phyloP scores from a whole-genome alignment of 2,329 filamentous ascomycete genomes.

The Claviceps maximensis region DNA sequence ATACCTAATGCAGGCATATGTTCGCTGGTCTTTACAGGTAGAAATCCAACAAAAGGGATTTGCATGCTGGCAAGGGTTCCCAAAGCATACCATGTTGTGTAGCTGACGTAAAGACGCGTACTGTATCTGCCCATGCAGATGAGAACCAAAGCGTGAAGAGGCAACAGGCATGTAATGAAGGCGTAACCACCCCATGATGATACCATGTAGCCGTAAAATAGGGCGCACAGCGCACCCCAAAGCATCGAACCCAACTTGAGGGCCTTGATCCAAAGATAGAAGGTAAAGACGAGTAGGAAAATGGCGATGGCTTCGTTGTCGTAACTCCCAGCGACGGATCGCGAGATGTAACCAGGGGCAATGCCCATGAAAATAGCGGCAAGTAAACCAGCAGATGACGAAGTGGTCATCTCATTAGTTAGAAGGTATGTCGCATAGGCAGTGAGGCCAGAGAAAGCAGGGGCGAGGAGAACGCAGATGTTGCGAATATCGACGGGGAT shows the following conservation, averaged over 20 bases:
- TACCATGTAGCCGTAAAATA: constrained; percentile 99
- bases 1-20: constrained; percentile 91
- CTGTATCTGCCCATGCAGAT: constrained; percentile 97
- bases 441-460: constrained; percentile 86
- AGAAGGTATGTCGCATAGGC: constrained; percentile 88
- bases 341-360: constrained; percentile 90
- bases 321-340: constrained; percentile 95
- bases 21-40: constrained; percentile 92
- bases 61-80: constrained; percentile 98
- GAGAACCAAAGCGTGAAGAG: constrained; percentile 84
- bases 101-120: constrained; percentile 85
- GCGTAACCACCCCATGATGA: constrained; percentile 99
- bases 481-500: constrained; percentile 97
- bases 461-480: constrained; percentile 92
- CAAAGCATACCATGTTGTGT: constrained; percentile 95
- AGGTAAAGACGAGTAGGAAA: constrained; percentile 95
- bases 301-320: constrained; percentile 99
- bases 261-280: constrained; percentile 98
- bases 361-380: constrained; percentile 97
- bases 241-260: constrained; percentile 92
- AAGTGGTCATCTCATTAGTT: constrained; percentile 94
- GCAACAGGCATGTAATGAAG: constrained; percentile 96
- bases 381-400: constrained; percentile 84
- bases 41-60: constrained; percentile 95
- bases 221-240: constrained; percentile 85